These are phyloP conservation scores for Leptographium procerum DNA, from an alignment of 2,329 filamentous ascomycete species.

Conservation along the genomic window DNA sequence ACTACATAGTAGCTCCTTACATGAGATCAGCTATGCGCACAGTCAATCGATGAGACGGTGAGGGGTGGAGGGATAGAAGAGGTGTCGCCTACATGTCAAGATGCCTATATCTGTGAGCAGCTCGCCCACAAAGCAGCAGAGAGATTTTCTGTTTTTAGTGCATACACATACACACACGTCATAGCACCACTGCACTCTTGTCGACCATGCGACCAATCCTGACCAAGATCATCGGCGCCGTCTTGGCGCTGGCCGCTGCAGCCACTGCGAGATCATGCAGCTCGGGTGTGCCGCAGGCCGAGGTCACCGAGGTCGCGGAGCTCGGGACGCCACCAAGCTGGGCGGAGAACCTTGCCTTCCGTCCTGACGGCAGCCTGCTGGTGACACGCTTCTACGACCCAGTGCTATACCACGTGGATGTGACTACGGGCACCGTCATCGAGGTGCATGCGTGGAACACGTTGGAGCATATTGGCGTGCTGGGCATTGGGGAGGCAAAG, in stretches of 20 bases:
- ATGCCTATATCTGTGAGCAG: too few relatives aligned
- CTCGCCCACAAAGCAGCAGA: too few relatives aligned
- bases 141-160: too few relatives aligned
- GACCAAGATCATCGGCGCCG: not conserved
- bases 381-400: constrained; percentile 17
- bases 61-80: too few relatives aligned
- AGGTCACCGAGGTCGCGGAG: not conserved
- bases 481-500: constrained; percentile 23
- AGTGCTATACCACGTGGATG: constrained; percentile 23
- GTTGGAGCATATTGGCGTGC: constrained; percentile 13
- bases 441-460: constrained; percentile 18
- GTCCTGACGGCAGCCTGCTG: constrained; percentile 24
- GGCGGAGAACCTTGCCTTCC: constrained; percentile 25
- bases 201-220: not conserved
- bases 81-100: too few relatives aligned
- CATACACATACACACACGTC: too few relatives aligned
- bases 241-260: not conserved
- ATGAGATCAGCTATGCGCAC: too few relatives aligned
- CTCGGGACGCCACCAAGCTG: constrained; percentile 1
- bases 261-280: not conserved
- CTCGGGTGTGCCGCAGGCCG: not conserved
- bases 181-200: too few relatives aligned
- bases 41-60: too few relatives aligned
- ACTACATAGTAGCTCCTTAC: too few relatives aligned
- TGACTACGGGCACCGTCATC: constrained; percentile 12